A percentile compares a stretch with the other conserved stretches of the same genome.
Evolutionary conservation across 345 rosid species (phyloP).

Genomic region (Brassica juncea): DNA sequence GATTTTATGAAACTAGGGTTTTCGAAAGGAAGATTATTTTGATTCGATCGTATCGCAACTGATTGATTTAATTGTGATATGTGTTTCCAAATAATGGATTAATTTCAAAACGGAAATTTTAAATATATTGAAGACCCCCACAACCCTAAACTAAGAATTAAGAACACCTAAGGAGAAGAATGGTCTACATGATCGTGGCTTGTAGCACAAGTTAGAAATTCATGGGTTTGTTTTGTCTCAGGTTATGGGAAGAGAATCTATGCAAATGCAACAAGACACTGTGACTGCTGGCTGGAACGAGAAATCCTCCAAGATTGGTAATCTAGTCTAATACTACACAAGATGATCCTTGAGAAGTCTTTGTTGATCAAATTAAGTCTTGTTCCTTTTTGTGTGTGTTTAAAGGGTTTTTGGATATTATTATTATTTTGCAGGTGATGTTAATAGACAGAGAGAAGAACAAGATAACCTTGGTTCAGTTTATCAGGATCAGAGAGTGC

Average conservation of each 20-base stretch:
- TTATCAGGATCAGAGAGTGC: constrained; percentile 61
- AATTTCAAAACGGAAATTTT: background rate
- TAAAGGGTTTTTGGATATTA: background rate
- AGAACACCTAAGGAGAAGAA: background rate
- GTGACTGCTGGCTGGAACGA: constrained; percentile 45
- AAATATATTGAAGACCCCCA: constrained; percentile 24
- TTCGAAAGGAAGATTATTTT: background rate
- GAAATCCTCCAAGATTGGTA: constrained; percentile 46
- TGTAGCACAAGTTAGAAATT: constrained; percentile 27
- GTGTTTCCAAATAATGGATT: background rate
- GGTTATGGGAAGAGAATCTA: constrained; percentile 61
- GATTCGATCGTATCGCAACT: constrained; percentile 9
- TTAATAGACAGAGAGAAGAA: constrained; percentile 39
- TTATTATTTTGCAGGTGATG: constrained; percentile 40
- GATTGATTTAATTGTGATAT: background rate
- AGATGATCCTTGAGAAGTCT: background rate
- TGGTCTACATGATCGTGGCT: constrained; percentile 14
- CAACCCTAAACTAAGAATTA: constrained; percentile 11
- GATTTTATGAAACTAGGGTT: constrained; percentile 27
- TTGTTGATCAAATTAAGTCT: background rate
- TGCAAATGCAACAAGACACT: constrained; percentile 48
- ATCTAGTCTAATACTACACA: background rate
- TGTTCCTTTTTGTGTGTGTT: too few relatives aligned
- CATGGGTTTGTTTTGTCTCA: constrained; percentile 30
- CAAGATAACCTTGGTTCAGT: constrained; percentile 39